phyloP scores from a whole-genome alignment of 2,329 filamentous ascomycete species.

The Acephala macrosclerotiorum region DNA sequence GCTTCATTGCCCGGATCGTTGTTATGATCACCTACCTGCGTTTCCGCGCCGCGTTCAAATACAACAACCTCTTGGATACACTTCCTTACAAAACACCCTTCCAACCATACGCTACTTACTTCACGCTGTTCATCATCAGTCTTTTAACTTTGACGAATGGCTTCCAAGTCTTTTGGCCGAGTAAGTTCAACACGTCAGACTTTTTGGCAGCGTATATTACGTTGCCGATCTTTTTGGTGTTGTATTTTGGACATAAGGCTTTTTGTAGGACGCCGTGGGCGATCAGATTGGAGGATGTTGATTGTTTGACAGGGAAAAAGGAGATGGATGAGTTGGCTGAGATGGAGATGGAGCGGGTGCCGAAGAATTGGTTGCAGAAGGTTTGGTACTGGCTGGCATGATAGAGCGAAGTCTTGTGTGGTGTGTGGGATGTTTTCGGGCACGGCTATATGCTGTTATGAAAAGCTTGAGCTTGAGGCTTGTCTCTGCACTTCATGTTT shows the following conservation, averaged over 20 bases:
- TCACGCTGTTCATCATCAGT: conserved; percentile 58
- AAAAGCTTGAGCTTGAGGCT: too few species aligned
- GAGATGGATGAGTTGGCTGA: conserved; percentile 62
- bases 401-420: too few species aligned
- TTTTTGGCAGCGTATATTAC: conserved; percentile 72
- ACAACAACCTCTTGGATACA: conserved; percentile 56
- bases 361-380: conserved; percentile 59
- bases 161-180: conserved; percentile 75
- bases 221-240: conserved; percentile 65
- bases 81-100: conserved; percentile 54
- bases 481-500: too few species aligned
- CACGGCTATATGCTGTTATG: too few species aligned
- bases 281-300: conserved; percentile 57
- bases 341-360: conserved; percentile 54
- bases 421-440: neutral
- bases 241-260: conserved; percentile 69
- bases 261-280: conserved; percentile 53
- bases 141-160: conserved; percentile 77
- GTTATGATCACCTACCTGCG: conserved; percentile 62
- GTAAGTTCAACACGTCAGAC: conserved; percentile 65
- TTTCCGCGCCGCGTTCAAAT: conserved; percentile 62
- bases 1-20: conserved; percentile 25
- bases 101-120: conserved; percentile 25
- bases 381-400: conserved; percentile 59
- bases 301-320: conserved; percentile 64